Evolutionary conservation across 257 asterid genomes (phyloP).

Genomic region (Knoxia roxburghii): DNA sequence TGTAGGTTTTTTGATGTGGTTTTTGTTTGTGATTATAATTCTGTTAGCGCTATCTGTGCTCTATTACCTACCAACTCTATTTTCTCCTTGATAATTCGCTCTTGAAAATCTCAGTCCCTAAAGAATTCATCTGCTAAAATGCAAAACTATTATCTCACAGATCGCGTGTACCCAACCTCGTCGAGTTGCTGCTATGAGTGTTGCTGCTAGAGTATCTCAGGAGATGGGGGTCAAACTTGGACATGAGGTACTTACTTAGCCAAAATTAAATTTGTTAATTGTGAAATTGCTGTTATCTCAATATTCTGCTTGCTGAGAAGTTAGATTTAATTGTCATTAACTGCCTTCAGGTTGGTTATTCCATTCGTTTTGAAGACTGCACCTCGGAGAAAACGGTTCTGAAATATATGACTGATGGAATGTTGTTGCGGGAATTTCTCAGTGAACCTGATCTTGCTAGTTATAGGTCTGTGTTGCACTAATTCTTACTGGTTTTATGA

Average conservation of each 20-base stretch:
- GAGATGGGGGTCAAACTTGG: slow-evolving; percentile 99
- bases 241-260: slow-evolving; percentile 63
- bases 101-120: not conserved
- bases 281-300: not conserved
- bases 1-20: not conserved
- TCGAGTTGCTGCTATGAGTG: slow-evolving; percentile 99
- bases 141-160: slow-evolving; percentile 25
- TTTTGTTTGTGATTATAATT: no score
- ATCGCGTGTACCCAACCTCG: slow-evolving; percentile 99
- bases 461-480: slow-evolving; percentile 51
- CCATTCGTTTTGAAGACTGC: slow-evolving; percentile 94
- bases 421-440: slow-evolving; percentile 82
- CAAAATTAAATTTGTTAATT: not conserved
- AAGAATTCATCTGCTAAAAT: not conserved
- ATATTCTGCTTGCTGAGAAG: not conserved
- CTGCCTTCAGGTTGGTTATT: slow-evolving; percentile 59
- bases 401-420: slow-evolving; percentile 94
- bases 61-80: not conserved
- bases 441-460: slow-evolving; percentile 91
- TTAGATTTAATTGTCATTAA: slow-evolving; percentile 1
- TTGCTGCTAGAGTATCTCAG: slow-evolving; percentile 95
- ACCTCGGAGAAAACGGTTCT: slow-evolving; percentile 82
- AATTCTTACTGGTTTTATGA: not conserved
- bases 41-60: not conserved
- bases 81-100: not conserved